Percentiles rank a stretch among this genome's conserved stretches.
Conservation (phyloP, 2,329 filamentous ascomycete genomes). For the Colletotrichum sp. region DNA sequence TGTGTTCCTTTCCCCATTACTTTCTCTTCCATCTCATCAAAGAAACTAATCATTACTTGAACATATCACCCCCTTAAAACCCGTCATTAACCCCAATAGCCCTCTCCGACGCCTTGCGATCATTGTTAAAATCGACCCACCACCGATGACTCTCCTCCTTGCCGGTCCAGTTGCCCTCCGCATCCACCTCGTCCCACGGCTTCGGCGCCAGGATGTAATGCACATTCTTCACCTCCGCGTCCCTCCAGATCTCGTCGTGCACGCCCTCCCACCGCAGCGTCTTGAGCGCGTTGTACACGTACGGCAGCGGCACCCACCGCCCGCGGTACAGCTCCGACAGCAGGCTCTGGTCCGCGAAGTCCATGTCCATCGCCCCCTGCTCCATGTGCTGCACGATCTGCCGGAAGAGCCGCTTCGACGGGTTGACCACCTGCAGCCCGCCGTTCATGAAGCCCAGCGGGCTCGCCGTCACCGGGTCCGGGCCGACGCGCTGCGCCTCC, state of each 20-base stretch:
- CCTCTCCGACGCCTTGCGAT: conserved; percentile 47
- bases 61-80: conserved; percentile 22
- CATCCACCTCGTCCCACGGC: conserved; percentile 61
- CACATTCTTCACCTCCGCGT: conserved; percentile 63
- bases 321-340: conserved; percentile 59
- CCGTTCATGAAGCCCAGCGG: conserved; percentile 60
- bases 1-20: neutral
- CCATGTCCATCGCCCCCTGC: conserved; percentile 48
- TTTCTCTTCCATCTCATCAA: neutral
- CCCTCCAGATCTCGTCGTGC: conserved; percentile 61
- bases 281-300: conserved; percentile 68
- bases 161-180: conserved; percentile 45
- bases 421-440: conserved; percentile 63
- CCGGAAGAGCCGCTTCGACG: conserved; percentile 49
- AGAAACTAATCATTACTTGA: neutral
- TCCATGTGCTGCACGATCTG: conserved; percentile 59
- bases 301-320: conserved; percentile 63
- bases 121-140: conserved; percentile 58
- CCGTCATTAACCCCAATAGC: conserved; percentile 41
- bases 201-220: conserved; percentile 68
- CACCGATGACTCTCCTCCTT: conserved; percentile 56
- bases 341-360: conserved; percentile 66
- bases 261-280: conserved; percentile 59
- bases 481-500: conserved; percentile 48
- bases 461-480: conserved; percentile 45